These are phyloP conservation scores for Coemansia sp. DNA, from an alignment of 192 early-diverging fungal genomes.

Conservation along the genomic window DNA sequence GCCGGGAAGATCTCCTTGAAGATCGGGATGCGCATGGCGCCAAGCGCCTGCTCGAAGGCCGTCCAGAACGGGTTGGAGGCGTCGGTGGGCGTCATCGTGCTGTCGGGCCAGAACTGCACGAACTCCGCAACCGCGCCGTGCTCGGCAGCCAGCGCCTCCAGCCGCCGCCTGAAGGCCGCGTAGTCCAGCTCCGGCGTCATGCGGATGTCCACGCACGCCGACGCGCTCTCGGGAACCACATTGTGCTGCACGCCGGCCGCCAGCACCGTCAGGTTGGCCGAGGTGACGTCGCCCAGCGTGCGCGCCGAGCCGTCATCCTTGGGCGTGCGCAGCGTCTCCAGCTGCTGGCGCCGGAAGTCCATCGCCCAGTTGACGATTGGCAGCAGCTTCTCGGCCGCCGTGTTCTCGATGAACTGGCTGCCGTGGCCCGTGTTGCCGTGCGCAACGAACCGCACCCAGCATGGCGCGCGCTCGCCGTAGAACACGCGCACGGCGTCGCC, in stretches of 20 bases:
- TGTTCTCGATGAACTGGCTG: slow-evolving; percentile 76
- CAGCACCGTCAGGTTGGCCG: slow-evolving; percentile 76
- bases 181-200: slow-evolving; percentile 71
- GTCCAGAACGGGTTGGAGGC: slow-evolving; percentile 67
- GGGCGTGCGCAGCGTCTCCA: slow-evolving; percentile 56
- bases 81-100: slow-evolving; percentile 57
- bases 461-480: slow-evolving; percentile 81
- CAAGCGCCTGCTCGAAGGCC: slow-evolving; percentile 59
- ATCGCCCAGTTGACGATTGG: slow-evolving; percentile 69
- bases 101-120: slow-evolving; percentile 64
- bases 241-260: slow-evolving; percentile 74
- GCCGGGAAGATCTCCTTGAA: slow-evolving; percentile 84
- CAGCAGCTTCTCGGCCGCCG: slow-evolving; percentile 67
- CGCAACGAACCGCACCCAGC: slow-evolving; percentile 78
- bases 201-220: slow-evolving; percentile 73
- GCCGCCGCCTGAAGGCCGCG: slow-evolving; percentile 55
- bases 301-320: slow-evolving; percentile 54
- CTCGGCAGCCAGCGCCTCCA: slow-evolving; percentile 28
- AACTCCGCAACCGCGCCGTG: slow-evolving; percentile 64
- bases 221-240: slow-evolving; percentile 73
- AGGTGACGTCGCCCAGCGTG: slow-evolving; percentile 78
- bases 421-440: slow-evolving; percentile 79
- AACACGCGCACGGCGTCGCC: slow-evolving; percentile 70
- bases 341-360: slow-evolving; percentile 67
- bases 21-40: slow-evolving; percentile 57